Conservation (phyloP, 768 basidiomycete species). For the Boletus huronensis region DNA sequence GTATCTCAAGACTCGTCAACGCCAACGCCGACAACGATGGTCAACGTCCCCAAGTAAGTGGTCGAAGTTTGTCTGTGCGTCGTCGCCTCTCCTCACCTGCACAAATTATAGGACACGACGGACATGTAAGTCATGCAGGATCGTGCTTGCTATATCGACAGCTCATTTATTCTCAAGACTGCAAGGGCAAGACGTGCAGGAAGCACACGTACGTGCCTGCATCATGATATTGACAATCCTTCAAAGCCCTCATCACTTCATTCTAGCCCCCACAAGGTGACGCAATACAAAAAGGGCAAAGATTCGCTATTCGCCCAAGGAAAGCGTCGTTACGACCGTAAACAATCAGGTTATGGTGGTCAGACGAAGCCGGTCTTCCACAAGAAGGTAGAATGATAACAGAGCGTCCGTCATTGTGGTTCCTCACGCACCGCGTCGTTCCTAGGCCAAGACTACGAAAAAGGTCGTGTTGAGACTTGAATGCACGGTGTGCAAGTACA, state of each 20-base stretch:
- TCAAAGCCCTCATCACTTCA: background rate
- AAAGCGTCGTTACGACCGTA: slow-evolving; percentile 99
- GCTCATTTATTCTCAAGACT: slow-evolving; percentile 47
- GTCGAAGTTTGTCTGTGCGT: background rate
- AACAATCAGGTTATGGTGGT: slow-evolving; percentile 98
- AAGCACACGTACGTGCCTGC: slow-evolving; percentile 82
- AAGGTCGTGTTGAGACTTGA: slow-evolving; percentile 98
- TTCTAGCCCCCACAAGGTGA: slow-evolving; percentile 95
- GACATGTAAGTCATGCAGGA: slow-evolving; percentile 67
- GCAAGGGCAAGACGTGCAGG: slow-evolving; percentile 96
- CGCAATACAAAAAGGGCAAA: slow-evolving; percentile 99
- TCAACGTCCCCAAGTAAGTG: slow-evolving; percentile 92
- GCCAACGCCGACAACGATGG: slow-evolving; percentile 54
- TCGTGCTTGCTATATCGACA: background rate
- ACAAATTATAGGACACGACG: slow-evolving; percentile 70
- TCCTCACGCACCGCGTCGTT: background rate
- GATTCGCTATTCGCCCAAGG: slow-evolving; percentile 97
- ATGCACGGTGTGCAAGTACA: slow-evolving; percentile 98
- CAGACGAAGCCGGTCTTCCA: slow-evolving; percentile 99
- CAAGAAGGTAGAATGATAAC: slow-evolving; percentile 69
- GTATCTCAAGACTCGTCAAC: slow-evolving; percentile 13
- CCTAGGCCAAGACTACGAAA: slow-evolving; percentile 95
- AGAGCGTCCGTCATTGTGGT: background rate
- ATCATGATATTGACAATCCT: background rate
- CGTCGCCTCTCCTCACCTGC: slow-evolving; percentile 15